A percentile compares a stretch with the other conserved stretches of the same genome.
Conservation (phyloP, 1,284 basidiomycete genomes). For the Inonotus hispidus region DNA sequence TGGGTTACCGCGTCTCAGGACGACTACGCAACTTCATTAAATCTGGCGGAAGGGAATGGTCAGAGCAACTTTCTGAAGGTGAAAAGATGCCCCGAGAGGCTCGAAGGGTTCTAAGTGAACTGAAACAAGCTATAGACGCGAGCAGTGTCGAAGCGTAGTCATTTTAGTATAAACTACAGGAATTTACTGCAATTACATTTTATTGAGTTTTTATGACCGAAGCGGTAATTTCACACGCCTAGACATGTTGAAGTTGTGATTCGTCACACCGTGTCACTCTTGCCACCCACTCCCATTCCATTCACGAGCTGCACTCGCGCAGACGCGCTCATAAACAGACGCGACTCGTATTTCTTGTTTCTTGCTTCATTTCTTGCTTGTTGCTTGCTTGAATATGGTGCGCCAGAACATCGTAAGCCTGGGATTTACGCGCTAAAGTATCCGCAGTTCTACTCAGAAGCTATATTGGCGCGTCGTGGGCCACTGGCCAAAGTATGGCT, state of each 20-base stretch:
- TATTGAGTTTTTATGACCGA: too few species aligned
- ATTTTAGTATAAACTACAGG: not conserved
- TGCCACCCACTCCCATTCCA: constrained; percentile 11
- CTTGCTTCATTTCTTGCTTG: constrained; percentile 6
- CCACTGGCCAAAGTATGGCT: constrained; percentile 97
- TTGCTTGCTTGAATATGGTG: constrained; percentile 8
- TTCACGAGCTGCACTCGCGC: not conserved
- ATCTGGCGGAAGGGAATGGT: constrained; percentile 23
- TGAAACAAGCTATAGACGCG: not conserved
- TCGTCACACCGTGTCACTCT: constrained; percentile 17
- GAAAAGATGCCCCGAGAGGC: constrained; percentile 5
- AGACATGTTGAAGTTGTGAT: not conserved
- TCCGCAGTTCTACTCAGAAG: constrained; percentile 83
- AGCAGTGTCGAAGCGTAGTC: not conserved
- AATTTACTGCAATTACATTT: too few species aligned
- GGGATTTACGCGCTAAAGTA: not conserved
- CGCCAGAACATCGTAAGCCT: not conserved
- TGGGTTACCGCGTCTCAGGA: constrained; percentile 36
- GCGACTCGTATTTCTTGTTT: constrained; percentile 9
- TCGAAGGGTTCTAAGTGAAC: not conserved
- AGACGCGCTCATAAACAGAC: not conserved
- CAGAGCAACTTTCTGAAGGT: not conserved
- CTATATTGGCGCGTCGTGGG: constrained; percentile 88
- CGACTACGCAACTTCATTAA: constrained; percentile 33
- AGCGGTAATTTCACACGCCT: not conserved